Percentiles rank a stretch among this genome's conserved stretches.
Evolutionary conservation across 2,329 filamentous ascomycete species (phyloP).

Genomic region (Trichoderma pleuroti): DNA sequence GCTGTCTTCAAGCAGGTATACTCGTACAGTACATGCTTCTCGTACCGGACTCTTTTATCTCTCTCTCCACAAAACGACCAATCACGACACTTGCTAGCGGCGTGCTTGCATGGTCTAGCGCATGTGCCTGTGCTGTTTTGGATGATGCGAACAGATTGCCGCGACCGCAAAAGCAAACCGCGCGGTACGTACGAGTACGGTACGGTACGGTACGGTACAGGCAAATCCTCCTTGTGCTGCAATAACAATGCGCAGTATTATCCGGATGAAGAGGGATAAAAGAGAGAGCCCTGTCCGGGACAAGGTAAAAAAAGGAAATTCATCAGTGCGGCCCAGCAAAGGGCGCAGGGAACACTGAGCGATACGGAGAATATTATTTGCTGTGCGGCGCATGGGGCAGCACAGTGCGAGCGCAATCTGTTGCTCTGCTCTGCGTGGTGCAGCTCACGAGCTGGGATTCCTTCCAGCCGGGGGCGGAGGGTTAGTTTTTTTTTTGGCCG

Average conservation of each 20-base stretch:
- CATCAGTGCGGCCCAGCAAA: background rate
- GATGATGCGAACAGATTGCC: background rate
- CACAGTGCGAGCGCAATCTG: constrained; percentile 14
- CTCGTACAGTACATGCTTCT: background rate
- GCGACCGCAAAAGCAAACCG: background rate
- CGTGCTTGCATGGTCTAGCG: background rate
- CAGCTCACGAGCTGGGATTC: background rate
- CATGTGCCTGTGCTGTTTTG: background rate
- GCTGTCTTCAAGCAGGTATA: background rate
- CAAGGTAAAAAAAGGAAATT: background rate
- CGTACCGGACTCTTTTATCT: background rate
- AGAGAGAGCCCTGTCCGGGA: background rate
- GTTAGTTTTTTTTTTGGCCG: background rate
- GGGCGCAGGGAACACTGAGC: background rate
- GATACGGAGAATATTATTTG: constrained; percentile 11
- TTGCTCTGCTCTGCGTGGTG: background rate
- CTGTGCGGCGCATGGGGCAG: background rate
- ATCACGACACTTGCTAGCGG: background rate
- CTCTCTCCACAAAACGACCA: background rate
- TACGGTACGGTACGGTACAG: background rate
- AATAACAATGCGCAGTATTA: background rate
- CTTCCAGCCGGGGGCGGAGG: background rate
- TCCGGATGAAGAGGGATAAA: background rate
- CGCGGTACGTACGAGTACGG: no score
- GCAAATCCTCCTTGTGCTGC: background rate